phyloP scores from a whole-genome alignment of 2,329 filamentous ascomycete genomes.

The Fusarium sp. region DNA sequence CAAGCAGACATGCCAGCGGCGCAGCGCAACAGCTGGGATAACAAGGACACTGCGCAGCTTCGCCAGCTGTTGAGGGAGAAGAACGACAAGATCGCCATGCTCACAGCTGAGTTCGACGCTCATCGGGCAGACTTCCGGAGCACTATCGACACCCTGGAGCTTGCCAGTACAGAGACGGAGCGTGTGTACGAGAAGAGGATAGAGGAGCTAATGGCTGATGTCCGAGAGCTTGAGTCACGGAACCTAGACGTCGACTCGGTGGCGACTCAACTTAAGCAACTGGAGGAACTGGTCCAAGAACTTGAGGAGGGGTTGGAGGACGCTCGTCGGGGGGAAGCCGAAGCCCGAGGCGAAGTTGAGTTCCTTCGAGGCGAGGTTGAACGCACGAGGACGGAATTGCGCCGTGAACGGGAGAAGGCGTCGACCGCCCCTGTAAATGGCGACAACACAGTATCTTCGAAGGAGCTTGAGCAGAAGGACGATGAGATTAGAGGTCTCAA shows the following conservation, averaged over 20 bases:
- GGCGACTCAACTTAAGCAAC: slow-evolving; percentile 89
- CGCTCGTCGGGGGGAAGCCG: slow-evolving; percentile 91
- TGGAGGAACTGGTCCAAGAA: slow-evolving; percentile 96
- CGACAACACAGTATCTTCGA: slow-evolving; percentile 66
- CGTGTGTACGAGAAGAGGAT: slow-evolving; percentile 96
- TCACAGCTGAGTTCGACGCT: slow-evolving; percentile 94
- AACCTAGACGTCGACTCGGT: slow-evolving; percentile 93
- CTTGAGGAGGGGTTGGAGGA: slow-evolving; percentile 97
- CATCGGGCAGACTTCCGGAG: slow-evolving; percentile 96
- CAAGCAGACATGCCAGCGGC: slow-evolving; percentile 59
- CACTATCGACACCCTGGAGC: slow-evolving; percentile 95
- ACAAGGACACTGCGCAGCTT: slow-evolving; percentile 81
- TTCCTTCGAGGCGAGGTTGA: slow-evolving; percentile 96
- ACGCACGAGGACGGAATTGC: slow-evolving; percentile 86
- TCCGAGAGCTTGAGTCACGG: slow-evolving; percentile 83
- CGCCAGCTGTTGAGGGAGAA: slow-evolving; percentile 89
- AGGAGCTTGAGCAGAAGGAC: slow-evolving; percentile 92
- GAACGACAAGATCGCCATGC: slow-evolving; percentile 94
- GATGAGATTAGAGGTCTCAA: slow-evolving; percentile 98
- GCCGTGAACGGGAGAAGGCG: slow-evolving; percentile 87
- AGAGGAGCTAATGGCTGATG: slow-evolving; percentile 84
- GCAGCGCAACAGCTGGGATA: slow-evolving; percentile 67
- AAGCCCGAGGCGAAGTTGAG: slow-evolving; percentile 95
- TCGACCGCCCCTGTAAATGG: slow-evolving; percentile 46
- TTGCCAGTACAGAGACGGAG: slow-evolving; percentile 95